Evolutionary conservation across 2,329 filamentous ascomycete genomes (phyloP), one percentile per base, ranked within the genome.

Genomic region (Epichloe brachyelytri): DNA sequence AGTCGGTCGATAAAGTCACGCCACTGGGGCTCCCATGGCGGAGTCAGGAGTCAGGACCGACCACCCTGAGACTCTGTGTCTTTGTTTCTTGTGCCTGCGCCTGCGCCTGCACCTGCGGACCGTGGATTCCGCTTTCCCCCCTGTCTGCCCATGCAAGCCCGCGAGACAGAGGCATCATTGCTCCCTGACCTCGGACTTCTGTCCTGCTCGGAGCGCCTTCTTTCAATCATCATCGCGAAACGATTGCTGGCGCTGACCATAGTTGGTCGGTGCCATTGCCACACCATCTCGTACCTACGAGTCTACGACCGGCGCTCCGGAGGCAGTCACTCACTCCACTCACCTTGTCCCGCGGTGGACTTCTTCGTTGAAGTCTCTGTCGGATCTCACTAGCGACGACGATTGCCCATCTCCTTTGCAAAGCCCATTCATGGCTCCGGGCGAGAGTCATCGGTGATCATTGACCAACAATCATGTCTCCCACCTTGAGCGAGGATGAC

Each of bases 391-490:
- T 8, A 15, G 46, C 46, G 36, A 41, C 30, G 7, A 15, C 46
- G 37, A 49, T 11, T 46, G 11, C n/a, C 20, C 11, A 14, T 14
- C 20, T 10, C n/a, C 37, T 38, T 36, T 14, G 10, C 22, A 15
- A 19, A 20, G 34, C 49, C 22, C 10, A 37, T 43, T 47, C 38
- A 50, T 53, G 48, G 52, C 46, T 43, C 36, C 17, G 56, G 53
- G 55, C 48, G 54, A 55, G 52, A 57, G 47, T 63, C 68, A 41
- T 62, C 63, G 51, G 72, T 66, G 56, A 73, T 30, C 72, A 37
- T 64, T 74, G 52, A 72, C 74, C 62, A 82, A 79, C 66, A 82
- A 82, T 82, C 15, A 54, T 54, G 73, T 71, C 79, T 48, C 71
- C 78, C 43, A 75, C 74, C 46, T 69, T 85, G 53, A 75, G 68